Percentiles rank a stretch among this genome's conserved stretches.
Evolutionary conservation across 345 rosid species (phyloP).

Genomic region (Salix exigua): DNA sequence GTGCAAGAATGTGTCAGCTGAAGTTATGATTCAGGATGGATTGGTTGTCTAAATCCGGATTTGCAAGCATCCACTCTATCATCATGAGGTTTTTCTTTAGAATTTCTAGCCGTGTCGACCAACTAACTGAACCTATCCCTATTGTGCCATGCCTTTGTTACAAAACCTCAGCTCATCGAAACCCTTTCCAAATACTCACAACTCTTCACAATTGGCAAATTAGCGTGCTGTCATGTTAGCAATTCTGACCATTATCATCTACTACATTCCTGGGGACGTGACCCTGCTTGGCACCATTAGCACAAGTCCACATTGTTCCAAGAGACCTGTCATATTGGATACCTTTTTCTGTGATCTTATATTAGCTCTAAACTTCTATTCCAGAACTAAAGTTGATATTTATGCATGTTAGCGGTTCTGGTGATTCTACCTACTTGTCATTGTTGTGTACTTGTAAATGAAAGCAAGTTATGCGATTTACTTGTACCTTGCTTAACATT

Average conservation of each 20-base stretch:
- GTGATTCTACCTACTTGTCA: not conserved
- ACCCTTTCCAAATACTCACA: not conserved
- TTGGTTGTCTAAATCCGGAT: not conserved
- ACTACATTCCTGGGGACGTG: not conserved
- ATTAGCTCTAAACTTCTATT: not conserved
- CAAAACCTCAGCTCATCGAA: not conserved
- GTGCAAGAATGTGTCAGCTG: not conserved
- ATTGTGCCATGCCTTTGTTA: not conserved
- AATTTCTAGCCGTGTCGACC: not conserved
- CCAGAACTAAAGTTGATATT: not conserved
- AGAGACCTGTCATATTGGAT: not conserved
- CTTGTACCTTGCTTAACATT: not conserved
- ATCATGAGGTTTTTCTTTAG: not conserved
- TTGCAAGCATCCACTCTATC: not conserved
- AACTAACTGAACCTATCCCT: not conserved
- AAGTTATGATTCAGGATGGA: not conserved
- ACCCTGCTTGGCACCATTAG: not conserved
- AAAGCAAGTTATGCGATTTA: not conserved
- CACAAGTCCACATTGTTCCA: not conserved
- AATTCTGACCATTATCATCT: not conserved
- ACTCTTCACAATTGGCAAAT: not conserved
- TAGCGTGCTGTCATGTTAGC: not conserved
- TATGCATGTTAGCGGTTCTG: not conserved
- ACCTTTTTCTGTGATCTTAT: not conserved
- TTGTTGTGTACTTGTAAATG: not conserved